phyloP scores from a whole-genome alignment of 225 moss, liverwort and hornwort genomes.

The Neckera pumila region DNA sequence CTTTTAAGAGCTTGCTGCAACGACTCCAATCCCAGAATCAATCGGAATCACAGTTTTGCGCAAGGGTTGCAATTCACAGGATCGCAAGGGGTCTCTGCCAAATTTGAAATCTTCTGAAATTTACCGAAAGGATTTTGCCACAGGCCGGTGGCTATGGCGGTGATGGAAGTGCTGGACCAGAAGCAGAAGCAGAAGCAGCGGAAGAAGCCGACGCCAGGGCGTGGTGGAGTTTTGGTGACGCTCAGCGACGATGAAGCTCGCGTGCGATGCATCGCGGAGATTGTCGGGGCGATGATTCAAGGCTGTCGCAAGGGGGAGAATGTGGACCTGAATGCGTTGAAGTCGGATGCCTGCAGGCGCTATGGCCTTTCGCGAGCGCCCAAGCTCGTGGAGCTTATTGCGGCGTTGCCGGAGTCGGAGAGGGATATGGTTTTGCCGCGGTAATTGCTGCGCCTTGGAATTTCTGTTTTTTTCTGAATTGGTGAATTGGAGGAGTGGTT shows the following conservation, averaged over 20 bases:
- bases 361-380: constrained; percentile 91
- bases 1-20: no score
- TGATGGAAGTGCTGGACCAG: constrained; percentile 15
- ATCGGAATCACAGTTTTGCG: not conserved
- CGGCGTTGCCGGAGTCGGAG: constrained; percentile 89
- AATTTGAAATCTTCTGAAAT: not conserved
- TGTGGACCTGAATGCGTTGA: constrained; percentile 88
- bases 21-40: not conserved
- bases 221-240: constrained; percentile 55
- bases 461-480: not conserved
- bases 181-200: constrained; percentile 26
- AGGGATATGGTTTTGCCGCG: constrained; percentile 86
- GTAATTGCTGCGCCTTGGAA: not conserved
- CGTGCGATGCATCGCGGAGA: constrained; percentile 95
- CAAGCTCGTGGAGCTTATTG: constrained; percentile 99
- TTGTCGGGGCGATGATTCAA: constrained; percentile 84
- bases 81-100: not conserved
- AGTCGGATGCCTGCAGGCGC: constrained; percentile 77
- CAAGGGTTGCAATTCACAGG: not conserved
- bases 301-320: constrained; percentile 81
- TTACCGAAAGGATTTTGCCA: not conserved
- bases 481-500: not conserved
- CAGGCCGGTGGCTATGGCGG: constrained; percentile 2
- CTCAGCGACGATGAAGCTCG: constrained; percentile 92
- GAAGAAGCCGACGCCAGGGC: constrained; percentile 71